Evolutionary conservation across 495 filamentous ascomycete genomes (phyloP).

Genomic region (Xylaria acuta): DNA sequence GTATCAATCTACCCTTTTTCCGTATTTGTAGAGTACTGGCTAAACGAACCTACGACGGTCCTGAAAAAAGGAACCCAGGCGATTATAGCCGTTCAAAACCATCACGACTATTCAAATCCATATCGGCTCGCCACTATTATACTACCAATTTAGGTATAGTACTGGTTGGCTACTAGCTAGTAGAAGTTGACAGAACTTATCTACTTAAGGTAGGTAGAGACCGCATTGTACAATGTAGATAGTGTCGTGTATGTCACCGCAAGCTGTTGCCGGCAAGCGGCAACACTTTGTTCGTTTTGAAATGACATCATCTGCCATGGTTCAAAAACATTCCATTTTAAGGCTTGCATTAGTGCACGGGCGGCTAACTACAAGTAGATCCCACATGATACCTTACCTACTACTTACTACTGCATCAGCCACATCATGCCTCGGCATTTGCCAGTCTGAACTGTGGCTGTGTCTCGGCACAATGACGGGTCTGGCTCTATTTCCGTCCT

Average conservation of each 20-base stretch:
- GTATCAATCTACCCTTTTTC: too few species aligned
- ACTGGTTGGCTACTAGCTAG: background rate
- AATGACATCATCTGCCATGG: constrained; percentile 20
- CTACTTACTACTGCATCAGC: constrained; percentile 10
- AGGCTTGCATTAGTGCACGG: constrained; percentile 14
- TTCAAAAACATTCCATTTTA: background rate
- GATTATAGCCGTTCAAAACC: background rate
- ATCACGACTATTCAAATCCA: background rate
- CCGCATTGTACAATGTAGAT: too few species aligned
- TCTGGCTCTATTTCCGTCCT: background rate
- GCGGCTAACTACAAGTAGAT: background rate
- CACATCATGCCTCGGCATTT: background rate
- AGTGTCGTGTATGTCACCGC: background rate
- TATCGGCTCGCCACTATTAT: background rate
- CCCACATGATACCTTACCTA: too few species aligned
- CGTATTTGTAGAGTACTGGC: background rate
- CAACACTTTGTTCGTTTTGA: background rate
- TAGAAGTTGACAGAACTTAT: background rate
- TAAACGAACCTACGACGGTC: background rate
- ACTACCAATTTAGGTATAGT: background rate
- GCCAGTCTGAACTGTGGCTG: background rate
- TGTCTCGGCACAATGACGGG: background rate
- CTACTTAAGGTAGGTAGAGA: too few species aligned
- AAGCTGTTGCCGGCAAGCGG: constrained; percentile 13
- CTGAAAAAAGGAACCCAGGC: background rate